phyloP scores from a whole-genome alignment of 2,329 filamentous ascomycete genomes.

The Chaetomiaceae sp. region DNA sequence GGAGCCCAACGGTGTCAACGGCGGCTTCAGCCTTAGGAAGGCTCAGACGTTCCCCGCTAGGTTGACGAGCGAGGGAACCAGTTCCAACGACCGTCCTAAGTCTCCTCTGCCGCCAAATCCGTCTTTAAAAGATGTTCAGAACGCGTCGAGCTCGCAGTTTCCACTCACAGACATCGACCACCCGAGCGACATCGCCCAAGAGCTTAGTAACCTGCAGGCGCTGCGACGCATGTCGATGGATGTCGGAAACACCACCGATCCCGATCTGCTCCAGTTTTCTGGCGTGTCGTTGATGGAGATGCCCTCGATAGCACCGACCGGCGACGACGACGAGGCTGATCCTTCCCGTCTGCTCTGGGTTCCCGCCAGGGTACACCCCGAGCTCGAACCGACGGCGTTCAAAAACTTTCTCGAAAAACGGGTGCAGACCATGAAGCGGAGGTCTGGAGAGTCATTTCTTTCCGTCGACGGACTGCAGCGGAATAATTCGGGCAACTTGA shows the following conservation, averaged over 20 bases:
- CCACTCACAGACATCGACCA: conserved; percentile 87
- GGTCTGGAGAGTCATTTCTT: conserved; percentile 68
- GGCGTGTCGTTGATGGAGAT: conserved; percentile 62
- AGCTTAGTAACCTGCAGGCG: conserved; percentile 87
- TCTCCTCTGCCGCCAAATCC: conserved; percentile 45
- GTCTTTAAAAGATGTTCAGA: conserved; percentile 51
- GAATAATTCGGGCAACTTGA: conserved; percentile 59
- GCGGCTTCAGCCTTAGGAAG: conserved; percentile 35
- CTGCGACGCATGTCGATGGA: conserved; percentile 94
- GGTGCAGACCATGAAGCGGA: conserved; percentile 81
- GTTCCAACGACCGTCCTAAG: conserved; percentile 37
- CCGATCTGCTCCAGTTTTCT: conserved; percentile 71
- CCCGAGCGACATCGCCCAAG: conserved; percentile 83
- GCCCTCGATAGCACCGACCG: conserved; percentile 66
- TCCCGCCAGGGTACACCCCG: conserved; percentile 87
- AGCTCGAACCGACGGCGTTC: conserved; percentile 92
- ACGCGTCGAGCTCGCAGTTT: conserved; percentile 64
- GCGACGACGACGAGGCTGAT: conserved; percentile 79
- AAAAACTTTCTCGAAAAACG: conserved; percentile 93
- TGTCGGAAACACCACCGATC: conserved; percentile 66
- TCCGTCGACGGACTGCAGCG: conserved; percentile 51
- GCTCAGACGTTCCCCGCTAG: conserved; percentile 40
- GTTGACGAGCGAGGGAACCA: conserved; percentile 38
- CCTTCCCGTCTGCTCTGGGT: conserved; percentile 91
- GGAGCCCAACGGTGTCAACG: conserved; percentile 20